Evolutionary conservation across 2,329 filamentous ascomycete species (phyloP), one percentile per base, ranked within the genome.

Genomic region (Scleromitrula shiraiana): DNA sequence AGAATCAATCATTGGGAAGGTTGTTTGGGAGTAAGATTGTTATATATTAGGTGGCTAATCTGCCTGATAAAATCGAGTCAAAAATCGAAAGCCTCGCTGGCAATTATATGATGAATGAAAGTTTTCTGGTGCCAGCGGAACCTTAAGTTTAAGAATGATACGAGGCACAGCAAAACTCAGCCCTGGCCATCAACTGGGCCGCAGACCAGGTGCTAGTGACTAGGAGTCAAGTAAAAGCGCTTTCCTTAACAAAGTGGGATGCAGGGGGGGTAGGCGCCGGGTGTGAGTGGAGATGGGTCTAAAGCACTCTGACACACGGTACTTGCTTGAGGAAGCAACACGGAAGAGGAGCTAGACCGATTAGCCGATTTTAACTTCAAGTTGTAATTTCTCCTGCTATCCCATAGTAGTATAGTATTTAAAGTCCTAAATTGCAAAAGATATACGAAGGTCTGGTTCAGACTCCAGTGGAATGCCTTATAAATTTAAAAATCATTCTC

Each of bases 111-210:
- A 40, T 32, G 14, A 33, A 32, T 27, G 43, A 24, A 50, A 46
- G 43, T 45, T 41, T 38, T 49, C 23, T 50, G 41, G 48, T 50
- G 44, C 53, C 37, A 42, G 46, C 50, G 41, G 41, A 39, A 45
- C 50, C 52, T 53, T 55, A 55, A 52, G 35, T 58, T 56, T 56
- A 51, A 49, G 44, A 46, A 51, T 24, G 45, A 41, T 37, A 29
- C 39, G 56, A 39, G 56, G 56, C 53, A 55, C 51, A 55, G 57
- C 49, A 51, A 41, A 36, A n/a, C 50, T 53, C 52, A 53, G 53
- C 50, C 55, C 41, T 46, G 56, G 52, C 32, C 51, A 36, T 33
- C 8, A 19, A 50, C 48, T 37, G 17, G 55, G 48, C 37, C 49
- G 33, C 32, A 17, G 32, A 32, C 35, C 40, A 46, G 53, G 56